Evolutionary conservation across 805 yeast species (phyloP), one percentile per base, ranked within the genome.

Genomic region (Candida pseudoglaebosa): DNA sequence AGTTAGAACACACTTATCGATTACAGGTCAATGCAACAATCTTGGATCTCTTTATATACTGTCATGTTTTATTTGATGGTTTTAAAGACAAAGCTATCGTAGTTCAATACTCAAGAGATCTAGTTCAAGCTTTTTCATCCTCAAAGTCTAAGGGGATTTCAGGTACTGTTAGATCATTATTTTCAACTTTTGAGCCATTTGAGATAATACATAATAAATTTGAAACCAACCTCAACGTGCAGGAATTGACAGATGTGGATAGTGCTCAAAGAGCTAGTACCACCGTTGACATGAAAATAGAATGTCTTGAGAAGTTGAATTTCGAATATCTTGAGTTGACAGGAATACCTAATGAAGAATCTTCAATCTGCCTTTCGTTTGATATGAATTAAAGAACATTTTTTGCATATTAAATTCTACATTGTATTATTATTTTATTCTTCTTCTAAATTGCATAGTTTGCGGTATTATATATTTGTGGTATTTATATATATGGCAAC

Each of bases 41-140:
- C 8, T 35, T 38, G 12, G 28, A 34, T 9, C 52, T 65, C 3
- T 42, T 61, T 12, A 26, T 33, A 9, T 39, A 53, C 24, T 40
- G 59, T 5, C 47, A 34, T 22, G 36, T 45, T 4, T 19, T 57
- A 2, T 65, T 52, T 45, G 65, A 63, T 19, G 73, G 73, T 1
- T 68, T 54, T 40, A 56, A 52, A 30, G 73, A 68, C 19, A 42
- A 41, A 10, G 24, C 32, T 9, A 15, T 41, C n/a, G 18, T 50
- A 17, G 15, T 21, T 3, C 38, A 41, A 24, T 9, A 17, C 24
- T 18, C 33, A n/a, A 18, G 10, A n/a, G 22, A 32, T 18, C 20
- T 18, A 2, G 3, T 2, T 18, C 9, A 12, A 5, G 22, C 16
- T 8, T 5, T 26, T 13, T 5, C 13, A 10, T 26, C 15, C 29